phyloP scores from a whole-genome alignment of 164 flowering plant species.

The Magnolia kwangsiensis region DNA sequence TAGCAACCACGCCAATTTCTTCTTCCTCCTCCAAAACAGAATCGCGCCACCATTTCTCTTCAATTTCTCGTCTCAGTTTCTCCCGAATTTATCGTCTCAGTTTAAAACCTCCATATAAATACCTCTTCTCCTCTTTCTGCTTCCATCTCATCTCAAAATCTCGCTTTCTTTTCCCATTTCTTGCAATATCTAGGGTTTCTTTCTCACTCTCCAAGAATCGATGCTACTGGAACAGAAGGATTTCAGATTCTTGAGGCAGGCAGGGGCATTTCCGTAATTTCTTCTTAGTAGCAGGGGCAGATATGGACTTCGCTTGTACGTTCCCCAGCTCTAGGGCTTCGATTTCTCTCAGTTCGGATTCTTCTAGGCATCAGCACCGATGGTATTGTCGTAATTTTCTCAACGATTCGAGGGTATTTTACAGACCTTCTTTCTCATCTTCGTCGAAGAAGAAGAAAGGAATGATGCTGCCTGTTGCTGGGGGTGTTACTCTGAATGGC shows the following conservation, averaged over 20 bases:
- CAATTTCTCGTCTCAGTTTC: background rate
- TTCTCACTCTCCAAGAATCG: background rate
- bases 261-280: slow-evolving; percentile 2
- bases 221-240: too few species aligned
- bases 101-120: background rate
- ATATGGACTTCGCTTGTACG: slow-evolving; percentile 57
- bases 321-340: slow-evolving; percentile 25
- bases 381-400: slow-evolving; percentile 18
- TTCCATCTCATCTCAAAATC: background rate
- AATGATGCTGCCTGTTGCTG: slow-evolving; percentile 3
- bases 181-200: background rate
- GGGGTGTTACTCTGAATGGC: slow-evolving; percentile 13
- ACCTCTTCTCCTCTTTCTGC: too few species aligned
- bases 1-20: background rate
- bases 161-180: background rate
- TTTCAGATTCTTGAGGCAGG: background rate
- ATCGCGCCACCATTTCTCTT: background rate
- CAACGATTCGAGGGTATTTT: slow-evolving; percentile 17
- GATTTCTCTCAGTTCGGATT: slow-evolving; percentile 19
- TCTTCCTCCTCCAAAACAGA: background rate
- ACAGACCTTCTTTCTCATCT: background rate
- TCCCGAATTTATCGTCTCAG: background rate
- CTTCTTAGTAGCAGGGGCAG: slow-evolving; percentile 4
- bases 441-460: slow-evolving; percentile 23
- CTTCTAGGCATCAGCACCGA: slow-evolving; percentile 15